Base-by-base conservation (phyloP, 345 rosid species). In the Camelina hispida region DNA sequence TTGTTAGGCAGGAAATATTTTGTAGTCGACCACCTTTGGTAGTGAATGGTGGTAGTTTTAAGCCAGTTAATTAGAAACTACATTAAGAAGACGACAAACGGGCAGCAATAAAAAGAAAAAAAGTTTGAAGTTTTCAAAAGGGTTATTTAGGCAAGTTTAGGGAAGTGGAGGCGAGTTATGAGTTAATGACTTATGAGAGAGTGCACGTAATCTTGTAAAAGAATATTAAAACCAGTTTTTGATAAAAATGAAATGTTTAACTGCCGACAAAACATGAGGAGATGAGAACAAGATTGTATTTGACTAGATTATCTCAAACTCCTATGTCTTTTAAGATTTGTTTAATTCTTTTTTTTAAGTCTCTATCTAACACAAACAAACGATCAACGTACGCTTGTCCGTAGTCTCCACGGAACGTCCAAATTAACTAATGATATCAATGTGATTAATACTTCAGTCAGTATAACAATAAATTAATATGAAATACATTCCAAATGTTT, bases 391-490 rank as follows among this genome's bases (percentile, higher is more conserved):
- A 76, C 35, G 44, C 10, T 37, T 46, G 70, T 69, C 80, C 75
- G 70, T 76, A 69, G 63, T 62, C 70, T 69, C 80, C 46, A 76
- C 80, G 75, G 75, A 62, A 48, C 80, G 3, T 54, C 23, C 23
- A 54, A 65, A 35, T 54, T 69, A 44, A 47, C 25, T 62, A 37
- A 54, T 54, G 16, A 54, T 44, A 69, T 52, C 40, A 75, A 35
- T 74, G 25, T 40, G 17, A 37, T 17, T 16, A 43, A 34, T 58
- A 22, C 46, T 28, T 34, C 9, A 34, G 35, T 42, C 37, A 5
- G 2, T 3, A 15, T 14, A 38, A 68, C 12, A 25, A 10, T 16
- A 40, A 52, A 15, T 22, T 23, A 67, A 15, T 62, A 42, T 4
- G 47, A 34, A 51, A 51, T 6, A 38, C 28, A n/a, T n/a, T n/a